These are phyloP conservation scores for Talaromyces stipitatus DNA, from an alignment of 495 filamentous ascomycete species.

Conservation along the genomic window DNA sequence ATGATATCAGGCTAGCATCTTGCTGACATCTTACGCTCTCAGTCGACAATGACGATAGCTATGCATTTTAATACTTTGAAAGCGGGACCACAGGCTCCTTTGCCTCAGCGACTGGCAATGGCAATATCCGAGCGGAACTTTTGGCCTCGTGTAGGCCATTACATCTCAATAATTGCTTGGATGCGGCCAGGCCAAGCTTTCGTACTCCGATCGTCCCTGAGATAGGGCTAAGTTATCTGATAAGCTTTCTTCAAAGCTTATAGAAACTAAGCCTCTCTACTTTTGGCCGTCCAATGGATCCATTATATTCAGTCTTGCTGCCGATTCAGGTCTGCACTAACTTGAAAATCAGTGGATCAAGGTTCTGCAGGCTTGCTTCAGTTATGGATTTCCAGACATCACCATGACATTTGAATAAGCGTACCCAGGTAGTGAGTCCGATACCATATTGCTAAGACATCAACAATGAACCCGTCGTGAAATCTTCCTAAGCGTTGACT, in stretches of 20 bases:
- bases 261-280: background rate
- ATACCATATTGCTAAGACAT: no score
- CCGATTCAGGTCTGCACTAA: background rate
- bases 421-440: no score
- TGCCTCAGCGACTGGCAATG: background rate
- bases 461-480: no score
- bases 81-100: background rate
- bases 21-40: background rate
- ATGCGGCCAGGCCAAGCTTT: background rate
- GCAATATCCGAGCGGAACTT: background rate
- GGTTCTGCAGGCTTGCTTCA: background rate
- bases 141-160: background rate
- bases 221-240: background rate
- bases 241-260: background rate
- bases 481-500: no score
- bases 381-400: background rate
- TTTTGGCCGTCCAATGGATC: background rate
- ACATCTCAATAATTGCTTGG: background rate
- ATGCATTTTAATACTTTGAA: background rate
- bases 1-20: background rate
- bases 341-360: background rate
- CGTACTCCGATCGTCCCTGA: background rate
- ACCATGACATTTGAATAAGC: no score
- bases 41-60: background rate
- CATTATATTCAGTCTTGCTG: background rate